Evolutionary conservation across 2,329 filamentous ascomycete species (phyloP).

Genomic region (Fusarium sp.): DNA sequence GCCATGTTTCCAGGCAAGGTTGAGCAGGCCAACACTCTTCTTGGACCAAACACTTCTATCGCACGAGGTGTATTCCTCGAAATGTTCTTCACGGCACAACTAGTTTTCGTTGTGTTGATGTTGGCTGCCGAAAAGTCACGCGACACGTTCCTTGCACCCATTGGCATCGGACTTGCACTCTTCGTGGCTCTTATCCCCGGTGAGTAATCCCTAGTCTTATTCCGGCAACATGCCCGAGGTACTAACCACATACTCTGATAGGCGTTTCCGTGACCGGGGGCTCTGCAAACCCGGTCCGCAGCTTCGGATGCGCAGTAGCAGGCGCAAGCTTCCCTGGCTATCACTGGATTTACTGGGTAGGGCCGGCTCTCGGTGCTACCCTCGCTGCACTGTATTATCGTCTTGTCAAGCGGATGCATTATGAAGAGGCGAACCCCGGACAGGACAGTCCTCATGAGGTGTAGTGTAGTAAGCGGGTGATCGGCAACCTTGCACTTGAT

Average conservation of each 20-base stretch:
- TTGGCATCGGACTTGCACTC: constrained; percentile 76
- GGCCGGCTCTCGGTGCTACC: constrained; percentile 59
- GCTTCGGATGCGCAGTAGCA: constrained; percentile 59
- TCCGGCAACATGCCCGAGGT: background rate
- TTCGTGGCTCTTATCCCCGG: constrained; percentile 64
- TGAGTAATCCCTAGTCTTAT: background rate
- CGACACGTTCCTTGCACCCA: constrained; percentile 74
- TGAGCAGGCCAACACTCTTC: constrained; percentile 61
- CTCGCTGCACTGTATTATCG: constrained; percentile 61
- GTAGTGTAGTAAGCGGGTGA: background rate
- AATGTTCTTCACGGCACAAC: constrained; percentile 70
- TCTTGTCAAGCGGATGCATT: constrained; percentile 60
- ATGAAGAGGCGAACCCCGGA: constrained; percentile 59
- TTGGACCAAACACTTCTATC: constrained; percentile 62
- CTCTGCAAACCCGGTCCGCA: constrained; percentile 60
- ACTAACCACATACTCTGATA: background rate
- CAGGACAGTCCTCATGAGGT: constrained; percentile 46
- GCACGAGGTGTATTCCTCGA: constrained; percentile 72
- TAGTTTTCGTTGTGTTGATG: constrained; percentile 74
- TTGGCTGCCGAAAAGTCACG: constrained; percentile 77
- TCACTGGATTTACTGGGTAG: constrained; percentile 65
- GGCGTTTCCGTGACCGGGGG: constrained; percentile 53
- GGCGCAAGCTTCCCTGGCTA: constrained; percentile 53
- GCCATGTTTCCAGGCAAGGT: constrained; percentile 66
- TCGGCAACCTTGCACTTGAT: background rate